Base-by-base conservation (phyloP, 345 rosid genomes). In the Murraya koenigii region DNA sequence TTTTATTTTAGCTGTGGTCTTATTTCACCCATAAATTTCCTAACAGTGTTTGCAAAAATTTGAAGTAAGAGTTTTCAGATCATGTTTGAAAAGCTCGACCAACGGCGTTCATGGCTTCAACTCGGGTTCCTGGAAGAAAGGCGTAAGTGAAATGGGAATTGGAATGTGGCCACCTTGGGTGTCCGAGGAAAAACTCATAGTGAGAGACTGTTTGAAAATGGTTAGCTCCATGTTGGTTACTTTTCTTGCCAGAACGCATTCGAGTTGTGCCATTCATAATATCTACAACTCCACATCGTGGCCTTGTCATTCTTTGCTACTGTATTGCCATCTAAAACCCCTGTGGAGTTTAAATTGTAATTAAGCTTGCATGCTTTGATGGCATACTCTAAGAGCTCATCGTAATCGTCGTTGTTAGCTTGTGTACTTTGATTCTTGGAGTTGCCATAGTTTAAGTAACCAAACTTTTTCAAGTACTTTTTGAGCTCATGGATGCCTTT, bases 231-330 rank as follows among this genome's bases (percentile, higher is more conserved):
- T 15, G 64, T 36, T 52, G 72, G 38, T 41, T 70, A 2, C 6
- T n/a, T 23, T 66, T 68, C 20, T 61, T 80, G 59, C 83, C 76
- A 8, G 79, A 39, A 2, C 26, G 13, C 85, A 85, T 84, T 58
- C 72, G 9, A 5, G 79, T 75, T 11, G 80, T 77, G 11, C 86
- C 82, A 8, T 84, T 78, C 74, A 83, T 30, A 58, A 86, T 72
- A 39, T 86, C 89, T 1, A 83, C 41, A 7, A 84, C 74, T 0
- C 83, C 88, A n/a, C 90, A 87, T 5, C 90, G 77, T 17, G 88
- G 82, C 75, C 5, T 52, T 26, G 19, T 28, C 88, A 86, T n/a
- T 84, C 10, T 22, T 10, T 0, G 77, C 61, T 3, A 84, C 76
- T 0, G 86, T 88, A 15, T 33, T 14, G 6, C 65, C 22, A 8